A percentile compares a stretch with the other conserved stretches of the same genome.
phyloP scores from a whole-genome alignment of 768 basidiomycete genomes.

The Pulveroboletus frians region DNA sequence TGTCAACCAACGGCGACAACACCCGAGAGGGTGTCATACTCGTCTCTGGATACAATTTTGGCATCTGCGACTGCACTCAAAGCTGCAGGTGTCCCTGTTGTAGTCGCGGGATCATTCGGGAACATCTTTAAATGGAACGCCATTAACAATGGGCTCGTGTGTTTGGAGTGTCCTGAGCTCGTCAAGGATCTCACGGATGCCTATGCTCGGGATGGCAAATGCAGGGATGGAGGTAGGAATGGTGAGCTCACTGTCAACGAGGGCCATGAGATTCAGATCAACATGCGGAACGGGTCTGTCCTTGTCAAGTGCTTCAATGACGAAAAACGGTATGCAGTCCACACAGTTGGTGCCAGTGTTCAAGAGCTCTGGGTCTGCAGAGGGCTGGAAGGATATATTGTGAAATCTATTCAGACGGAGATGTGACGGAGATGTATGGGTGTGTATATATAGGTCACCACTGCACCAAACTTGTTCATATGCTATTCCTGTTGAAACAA shows the following conservation, averaged over 20 bases:
- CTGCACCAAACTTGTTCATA: not conserved
- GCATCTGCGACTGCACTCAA: constrained; percentile 98
- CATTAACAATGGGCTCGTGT: constrained; percentile 97
- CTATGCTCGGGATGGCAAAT: constrained; percentile 67
- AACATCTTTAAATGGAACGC: constrained; percentile 99
- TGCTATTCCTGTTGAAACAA: not conserved
- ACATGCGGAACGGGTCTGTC: constrained; percentile 68
- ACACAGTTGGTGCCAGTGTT: constrained; percentile 85
- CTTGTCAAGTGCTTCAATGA: constrained; percentile 42
- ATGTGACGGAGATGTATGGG: constrained; percentile 5
- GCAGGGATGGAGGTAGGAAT: constrained; percentile 72
- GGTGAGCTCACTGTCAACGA: constrained; percentile 84
- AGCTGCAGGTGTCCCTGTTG: constrained; percentile 86
- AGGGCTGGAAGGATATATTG: constrained; percentile 87
- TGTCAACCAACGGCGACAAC: constrained; percentile 9
- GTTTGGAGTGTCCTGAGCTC: constrained; percentile 87
- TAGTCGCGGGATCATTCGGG: constrained; percentile 97
- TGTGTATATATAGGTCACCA: not conserved
- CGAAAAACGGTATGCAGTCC: constrained; percentile 57
- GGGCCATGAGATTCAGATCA: constrained; percentile 58
- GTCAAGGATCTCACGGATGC: constrained; percentile 74
- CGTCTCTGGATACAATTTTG: constrained; percentile 95
- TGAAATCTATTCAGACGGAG: constrained; percentile 57
- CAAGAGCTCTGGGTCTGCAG: constrained; percentile 98
- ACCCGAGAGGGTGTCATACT: constrained; percentile 67